Base-by-base conservation (phyloP, 2,329 filamentous ascomycete genomes). In the Fusarium sp. region DNA sequence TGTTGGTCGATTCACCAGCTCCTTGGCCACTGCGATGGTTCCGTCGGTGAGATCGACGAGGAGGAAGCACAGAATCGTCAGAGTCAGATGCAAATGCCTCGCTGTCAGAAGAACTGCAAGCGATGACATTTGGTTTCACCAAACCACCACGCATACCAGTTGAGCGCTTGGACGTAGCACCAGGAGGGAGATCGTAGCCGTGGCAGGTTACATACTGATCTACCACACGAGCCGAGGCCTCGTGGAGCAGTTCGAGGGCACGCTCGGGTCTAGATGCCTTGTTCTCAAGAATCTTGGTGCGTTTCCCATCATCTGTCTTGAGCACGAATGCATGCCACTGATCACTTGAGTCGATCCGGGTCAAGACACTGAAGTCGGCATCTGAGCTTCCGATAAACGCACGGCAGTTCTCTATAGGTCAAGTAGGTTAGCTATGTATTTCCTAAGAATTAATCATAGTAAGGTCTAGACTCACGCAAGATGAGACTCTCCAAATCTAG, bases 171-270 rank as follows among this genome's bases (percentile, higher is more conserved):
- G 49, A 41, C 23, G 50, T 59, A 37, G 64, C 39, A 26, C 57
- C 55, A 11, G 71, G 68, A 23, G 66, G 59, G 15, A 70, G 64
- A 24, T 68, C 75, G 49, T 78, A 82, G 46, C 80, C 81, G 46
- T 79, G 76, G 24, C 71, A 70, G n/a, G 61, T 39, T 54, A 80
- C 75, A 67, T 66, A 68, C 43, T 66, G 63, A 58, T 76, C 66
- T 41, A 80, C 77, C n/a, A 77, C 78, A 41, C 79, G 77, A n/a
- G 80, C 80, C 12, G 80, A 80, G 62, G 77, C 79, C 44, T 69
- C 60, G 60, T 81, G 78, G n/a, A 83, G 78, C 18, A 74, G 60
- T 50, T 79, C 76, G 8, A 83, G 69, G 12, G 80, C 81, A 6
- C 75, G 75, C 23, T 75, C 57, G 10, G 76, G 58, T 18, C 77